phyloP scores from a whole-genome alignment of 306 rosid genomes.

The Pueraria montana region DNA sequence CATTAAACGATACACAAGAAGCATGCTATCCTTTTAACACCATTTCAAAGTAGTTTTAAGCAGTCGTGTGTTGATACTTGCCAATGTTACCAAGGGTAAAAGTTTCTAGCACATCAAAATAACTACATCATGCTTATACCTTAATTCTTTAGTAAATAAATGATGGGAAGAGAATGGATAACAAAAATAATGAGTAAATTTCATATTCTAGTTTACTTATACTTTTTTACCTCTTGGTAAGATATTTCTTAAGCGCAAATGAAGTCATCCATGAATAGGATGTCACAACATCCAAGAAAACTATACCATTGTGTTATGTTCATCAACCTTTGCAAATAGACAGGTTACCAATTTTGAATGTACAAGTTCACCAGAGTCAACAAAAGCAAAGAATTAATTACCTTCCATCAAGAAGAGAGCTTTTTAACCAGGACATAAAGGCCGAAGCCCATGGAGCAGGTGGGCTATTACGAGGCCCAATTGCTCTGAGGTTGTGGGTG shows the following conservation, averaged over 20 bases:
- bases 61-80: background rate
- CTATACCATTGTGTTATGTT: constrained; percentile 1
- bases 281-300: background rate
- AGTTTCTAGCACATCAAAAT: background rate
- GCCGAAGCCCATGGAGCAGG: constrained; percentile 66
- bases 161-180: background rate
- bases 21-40: background rate
- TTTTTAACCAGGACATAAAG: constrained; percentile 54
- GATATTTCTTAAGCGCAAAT: background rate
- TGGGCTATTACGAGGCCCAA: background rate
- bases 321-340: background rate
- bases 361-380: background rate
- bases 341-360: background rate
- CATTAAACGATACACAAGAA: background rate
- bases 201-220: background rate
- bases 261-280: background rate
- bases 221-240: background rate
- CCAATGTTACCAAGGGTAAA: background rate
- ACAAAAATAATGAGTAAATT: background rate
- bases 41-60: background rate
- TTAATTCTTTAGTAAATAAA: background rate
- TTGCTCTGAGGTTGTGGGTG: constrained; percentile 65
- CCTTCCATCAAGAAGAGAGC: constrained; percentile 64
- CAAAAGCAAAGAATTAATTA: background rate
- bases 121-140: background rate